phyloP scores from a whole-genome alignment of 352 stramenopile genomes.

The Phytophthora rubi region DNA sequence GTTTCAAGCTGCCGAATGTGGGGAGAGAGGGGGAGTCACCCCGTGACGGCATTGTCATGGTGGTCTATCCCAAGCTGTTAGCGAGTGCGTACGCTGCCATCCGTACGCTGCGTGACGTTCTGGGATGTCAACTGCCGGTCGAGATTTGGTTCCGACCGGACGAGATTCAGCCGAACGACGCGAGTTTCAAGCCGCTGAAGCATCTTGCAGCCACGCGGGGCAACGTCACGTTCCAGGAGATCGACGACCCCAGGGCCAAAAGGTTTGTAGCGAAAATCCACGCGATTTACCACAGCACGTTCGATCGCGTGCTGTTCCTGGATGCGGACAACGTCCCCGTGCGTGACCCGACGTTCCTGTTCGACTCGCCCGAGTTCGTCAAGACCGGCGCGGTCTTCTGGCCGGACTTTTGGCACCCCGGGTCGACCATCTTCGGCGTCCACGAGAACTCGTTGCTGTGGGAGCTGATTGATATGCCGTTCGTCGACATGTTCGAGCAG shows the following conservation, averaged over 20 bases:
- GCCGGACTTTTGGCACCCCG: slow-evolving; percentile 66
- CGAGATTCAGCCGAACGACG: slow-evolving; percentile 35
- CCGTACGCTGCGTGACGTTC: slow-evolving; percentile 35
- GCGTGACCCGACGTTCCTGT: slow-evolving; percentile 47
- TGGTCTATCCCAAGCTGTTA: slow-evolving; percentile 58
- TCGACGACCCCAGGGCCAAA: slow-evolving; percentile 31
- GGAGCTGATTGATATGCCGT: slow-evolving; percentile 54
- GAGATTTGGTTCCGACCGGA: slow-evolving; percentile 56
- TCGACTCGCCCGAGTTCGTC: slow-evolving; percentile 40
- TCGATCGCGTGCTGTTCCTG: slow-evolving; percentile 56
- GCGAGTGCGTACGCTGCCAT: slow-evolving; percentile 49
- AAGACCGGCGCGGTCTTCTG: slow-evolving; percentile 58
- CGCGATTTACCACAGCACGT: slow-evolving; percentile 49
- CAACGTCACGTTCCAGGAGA: slow-evolving; percentile 32
- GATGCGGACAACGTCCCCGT: slow-evolving; percentile 62
- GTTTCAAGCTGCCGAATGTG: slow-evolving; percentile 24
- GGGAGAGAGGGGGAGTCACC: background rate
- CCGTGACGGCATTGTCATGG: slow-evolving; percentile 49
- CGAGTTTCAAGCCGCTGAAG: slow-evolving; percentile 29
- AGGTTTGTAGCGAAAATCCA: slow-evolving; percentile 58
- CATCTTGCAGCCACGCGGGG: slow-evolving; percentile 33
- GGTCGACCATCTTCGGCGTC: slow-evolving; percentile 56
- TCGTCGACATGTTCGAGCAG: slow-evolving; percentile 48
- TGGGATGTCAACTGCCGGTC: slow-evolving; percentile 48
- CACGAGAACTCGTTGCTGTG: slow-evolving; percentile 51